phyloP scores from a whole-genome alignment of 2,329 filamentous ascomycete genomes.

The Sarocladium oryzae region DNA sequence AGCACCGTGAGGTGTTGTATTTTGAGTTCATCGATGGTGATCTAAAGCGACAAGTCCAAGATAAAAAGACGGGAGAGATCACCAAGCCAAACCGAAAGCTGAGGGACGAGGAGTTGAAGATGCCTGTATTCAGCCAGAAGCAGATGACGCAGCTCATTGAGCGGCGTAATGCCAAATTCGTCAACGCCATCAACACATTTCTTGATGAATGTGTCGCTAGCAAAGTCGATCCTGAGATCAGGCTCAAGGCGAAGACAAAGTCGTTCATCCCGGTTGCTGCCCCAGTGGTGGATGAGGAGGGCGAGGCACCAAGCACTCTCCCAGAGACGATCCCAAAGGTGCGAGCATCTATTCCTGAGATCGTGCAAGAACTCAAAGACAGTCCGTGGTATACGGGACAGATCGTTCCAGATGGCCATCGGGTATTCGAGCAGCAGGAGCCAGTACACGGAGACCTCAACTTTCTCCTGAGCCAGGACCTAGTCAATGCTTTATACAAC shows the following conservation, averaged over 20 bases:
- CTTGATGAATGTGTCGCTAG: slow-evolving; percentile 65
- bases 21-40: slow-evolving; percentile 94
- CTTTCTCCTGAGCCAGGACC: slow-evolving; percentile 78
- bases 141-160: slow-evolving; percentile 87
- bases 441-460: slow-evolving; percentile 76
- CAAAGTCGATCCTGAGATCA: slow-evolving; percentile 59
- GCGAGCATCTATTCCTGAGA: slow-evolving; percentile 73
- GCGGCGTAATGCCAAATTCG: slow-evolving; percentile 80
- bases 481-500: slow-evolving; percentile 97
- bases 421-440: slow-evolving; percentile 81
- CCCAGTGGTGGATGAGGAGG: slow-evolving; percentile 26
- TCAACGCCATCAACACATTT: slow-evolving; percentile 68
- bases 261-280: slow-evolving; percentile 57
- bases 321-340: slow-evolving; percentile 73
- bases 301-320: slow-evolving; percentile 37
- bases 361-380: slow-evolving; percentile 74
- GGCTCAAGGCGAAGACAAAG: slow-evolving; percentile 52
- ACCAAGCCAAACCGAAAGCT: slow-evolving; percentile 61
- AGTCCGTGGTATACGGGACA: slow-evolving; percentile 86
- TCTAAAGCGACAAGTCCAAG: slow-evolving; percentile 69
- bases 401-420: slow-evolving; percentile 87
- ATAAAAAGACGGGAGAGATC: slow-evolving; percentile 67
- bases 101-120: slow-evolving; percentile 73
- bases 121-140: slow-evolving; percentile 89
- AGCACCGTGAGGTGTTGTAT: slow-evolving; percentile 63